A percentile compares a stretch with the other conserved stretches of the same genome.
These are phyloP conservation scores for Fomitopsis pulvina DNA, from an alignment of 768 basidiomycete species.

Conservation along the genomic window DNA sequence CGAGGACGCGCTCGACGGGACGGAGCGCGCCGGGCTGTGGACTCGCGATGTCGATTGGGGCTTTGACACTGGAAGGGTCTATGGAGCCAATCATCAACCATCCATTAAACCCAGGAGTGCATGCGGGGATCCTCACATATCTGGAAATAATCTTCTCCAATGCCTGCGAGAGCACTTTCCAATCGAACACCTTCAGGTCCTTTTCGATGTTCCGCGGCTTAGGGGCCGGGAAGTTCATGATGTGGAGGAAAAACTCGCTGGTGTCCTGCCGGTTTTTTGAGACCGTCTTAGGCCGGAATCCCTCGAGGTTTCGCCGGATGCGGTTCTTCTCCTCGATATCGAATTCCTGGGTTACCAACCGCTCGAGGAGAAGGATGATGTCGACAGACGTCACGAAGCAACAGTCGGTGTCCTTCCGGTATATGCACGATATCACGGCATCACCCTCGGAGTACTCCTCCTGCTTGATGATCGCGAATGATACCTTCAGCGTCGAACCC, in stretches of 20 bases:
- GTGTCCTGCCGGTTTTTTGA: constrained; percentile 78
- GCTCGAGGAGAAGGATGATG: constrained; percentile 68
- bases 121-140: constrained; percentile 50
- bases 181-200: constrained; percentile 85
- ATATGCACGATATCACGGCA: constrained; percentile 93
- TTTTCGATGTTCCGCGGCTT: constrained; percentile 97
- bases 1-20: background rate
- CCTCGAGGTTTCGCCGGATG: constrained; percentile 48
- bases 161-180: constrained; percentile 63
- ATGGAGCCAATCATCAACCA: background rate
- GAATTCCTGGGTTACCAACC: constrained; percentile 59
- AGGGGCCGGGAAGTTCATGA: constrained; percentile 94
- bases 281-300: constrained; percentile 84
- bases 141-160: constrained; percentile 76
- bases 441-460: constrained; percentile 67
- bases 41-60: constrained; percentile 7
- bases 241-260: constrained; percentile 87
- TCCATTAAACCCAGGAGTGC: background rate
- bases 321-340: constrained; percentile 23
- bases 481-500: constrained; percentile 60
- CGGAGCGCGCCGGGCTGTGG: constrained; percentile 3
- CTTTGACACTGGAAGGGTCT: constrained; percentile 1
- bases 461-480: constrained; percentile 69
- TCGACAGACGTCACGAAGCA: constrained; percentile 81
- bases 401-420: constrained; percentile 64